Base-by-base conservation (phyloP, 306 rosid genomes). In the Cucurbita ficifolia region DNA sequence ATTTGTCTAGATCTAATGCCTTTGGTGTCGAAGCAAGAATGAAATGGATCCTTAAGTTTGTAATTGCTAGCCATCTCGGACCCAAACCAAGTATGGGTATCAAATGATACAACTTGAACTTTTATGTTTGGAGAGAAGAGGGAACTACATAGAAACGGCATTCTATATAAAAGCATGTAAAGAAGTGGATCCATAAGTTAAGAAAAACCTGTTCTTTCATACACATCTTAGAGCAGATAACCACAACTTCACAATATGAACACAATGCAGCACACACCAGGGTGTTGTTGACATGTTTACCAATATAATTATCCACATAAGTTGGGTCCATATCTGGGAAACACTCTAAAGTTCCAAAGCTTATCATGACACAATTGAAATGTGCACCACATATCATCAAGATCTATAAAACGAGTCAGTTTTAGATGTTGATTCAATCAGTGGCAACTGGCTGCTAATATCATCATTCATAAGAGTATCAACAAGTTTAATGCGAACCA, bases 381-480 rank as follows among this genome's bases (percentile, higher is more conserved):
- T 70, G 56, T 70, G 57, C 74, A 70, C 74, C 43, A 70, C 56
- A 70, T 70, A 70, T 59, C 55, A 69, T 24, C 73, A 29, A 29
- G 3, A 69, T 69, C 57, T 69, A 69, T 69, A 49, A 73, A 73
- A 73, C 62, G 65, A 54, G 76, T 73, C 76, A 73, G 76, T 73
- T 73, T 56, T 55, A 73, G 55, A 73, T 42, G 65, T 73, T 39
- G 62, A 33, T 79, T 79, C 82, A 87, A 70, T 65, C 76, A 77
- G 80, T 55, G 40, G 81, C 60, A 80, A 76, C 77, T 55, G 76
- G 81, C 77, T 55, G 57, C 82, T 82, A 80, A 78, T 84, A 81
- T 57, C 65, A 75, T 76, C 13, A 49, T 64, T 29, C 33, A 29
- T 29, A 29, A 29, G 33, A 65, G 52, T 42, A 65, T 65, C 72